Evolutionary conservation across 768 basidiomycete genomes (phyloP).

Genomic region (Boletus insuetus): DNA sequence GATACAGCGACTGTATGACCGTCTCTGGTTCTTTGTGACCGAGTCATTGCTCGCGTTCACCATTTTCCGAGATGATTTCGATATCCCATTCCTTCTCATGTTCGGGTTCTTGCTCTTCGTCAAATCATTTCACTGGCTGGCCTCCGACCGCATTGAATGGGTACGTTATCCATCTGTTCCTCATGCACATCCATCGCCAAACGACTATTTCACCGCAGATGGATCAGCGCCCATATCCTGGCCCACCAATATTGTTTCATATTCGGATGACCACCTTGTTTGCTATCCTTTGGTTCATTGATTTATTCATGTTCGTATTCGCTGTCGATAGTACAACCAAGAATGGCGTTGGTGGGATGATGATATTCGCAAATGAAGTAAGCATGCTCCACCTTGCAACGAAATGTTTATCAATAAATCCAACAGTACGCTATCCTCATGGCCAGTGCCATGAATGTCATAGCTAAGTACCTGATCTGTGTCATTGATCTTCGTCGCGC

Average conservation of each 20-base stretch:
- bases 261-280: constrained; percentile 77
- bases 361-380: constrained; percentile 94
- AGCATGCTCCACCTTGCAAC: constrained; percentile 23
- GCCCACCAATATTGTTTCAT: constrained; percentile 81
- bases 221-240: constrained; percentile 92
- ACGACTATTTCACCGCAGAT: constrained; percentile 56
- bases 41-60: constrained; percentile 95
- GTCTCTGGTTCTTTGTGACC: constrained; percentile 96
- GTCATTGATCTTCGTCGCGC: constrained; percentile 81
- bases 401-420: constrained; percentile 11
- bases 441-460: constrained; percentile 74
- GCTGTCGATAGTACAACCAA: constrained; percentile 78
- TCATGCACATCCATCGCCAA: background rate
- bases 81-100: constrained; percentile 88
- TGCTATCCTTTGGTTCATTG: constrained; percentile 67
- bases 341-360: constrained; percentile 84
- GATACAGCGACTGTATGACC: constrained; percentile 87
- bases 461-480: constrained; percentile 80
- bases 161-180: constrained; percentile 43
- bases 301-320: constrained; percentile 74
- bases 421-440: constrained; percentile 83
- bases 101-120: constrained; percentile 93
- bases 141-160: constrained; percentile 94
- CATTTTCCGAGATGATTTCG: constrained; percentile 95
- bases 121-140: constrained; percentile 98